Evolutionary conservation across 176 grass and related monocot species (phyloP).

Genomic region (Aegilops umbellulata): DNA sequence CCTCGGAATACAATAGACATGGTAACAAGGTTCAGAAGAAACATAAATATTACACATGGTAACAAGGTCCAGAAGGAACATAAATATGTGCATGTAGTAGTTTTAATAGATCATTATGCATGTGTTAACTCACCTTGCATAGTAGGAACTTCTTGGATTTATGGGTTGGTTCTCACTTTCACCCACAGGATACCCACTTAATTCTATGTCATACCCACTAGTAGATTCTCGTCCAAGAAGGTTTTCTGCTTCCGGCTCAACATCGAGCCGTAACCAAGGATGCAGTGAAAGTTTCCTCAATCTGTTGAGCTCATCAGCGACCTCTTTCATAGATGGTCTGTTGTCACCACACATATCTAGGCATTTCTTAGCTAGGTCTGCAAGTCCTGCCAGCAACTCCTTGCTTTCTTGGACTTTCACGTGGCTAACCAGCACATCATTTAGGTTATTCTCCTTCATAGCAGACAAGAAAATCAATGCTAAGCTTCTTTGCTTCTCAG

Average conservation of each 20-base stretch:
- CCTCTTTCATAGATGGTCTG: constrained; percentile 34
- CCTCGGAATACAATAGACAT: too few species aligned
- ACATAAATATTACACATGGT: not conserved
- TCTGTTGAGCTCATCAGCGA: constrained; percentile 16
- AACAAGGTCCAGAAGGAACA: not conserved
- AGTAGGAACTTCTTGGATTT: constrained; percentile 37
- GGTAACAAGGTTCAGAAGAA: too few species aligned
- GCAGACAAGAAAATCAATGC: constrained; percentile 1
- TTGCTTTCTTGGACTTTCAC: constrained; percentile 24
- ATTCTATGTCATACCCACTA: not conserved
- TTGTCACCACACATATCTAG: constrained; percentile 37
- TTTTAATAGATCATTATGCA: not conserved
- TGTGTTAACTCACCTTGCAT: constrained; percentile 5
- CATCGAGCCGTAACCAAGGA: constrained; percentile 8
- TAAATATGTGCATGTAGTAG: not conserved
- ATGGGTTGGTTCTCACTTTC: constrained; percentile 16
- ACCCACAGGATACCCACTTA: not conserved
- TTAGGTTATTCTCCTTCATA: constrained; percentile 34
- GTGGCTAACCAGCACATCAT: not conserved
- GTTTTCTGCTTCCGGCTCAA: not conserved
- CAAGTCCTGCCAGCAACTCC: constrained; percentile 8
- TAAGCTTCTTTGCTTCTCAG: constrained; percentile 4
- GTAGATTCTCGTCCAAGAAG: not conserved
- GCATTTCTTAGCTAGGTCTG: constrained; percentile 32
- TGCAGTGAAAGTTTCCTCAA: constrained; percentile 16